Evolutionary conservation across 352 stramenopile genomes (phyloP).

Genomic region (Phytopythium sindhum): DNA sequence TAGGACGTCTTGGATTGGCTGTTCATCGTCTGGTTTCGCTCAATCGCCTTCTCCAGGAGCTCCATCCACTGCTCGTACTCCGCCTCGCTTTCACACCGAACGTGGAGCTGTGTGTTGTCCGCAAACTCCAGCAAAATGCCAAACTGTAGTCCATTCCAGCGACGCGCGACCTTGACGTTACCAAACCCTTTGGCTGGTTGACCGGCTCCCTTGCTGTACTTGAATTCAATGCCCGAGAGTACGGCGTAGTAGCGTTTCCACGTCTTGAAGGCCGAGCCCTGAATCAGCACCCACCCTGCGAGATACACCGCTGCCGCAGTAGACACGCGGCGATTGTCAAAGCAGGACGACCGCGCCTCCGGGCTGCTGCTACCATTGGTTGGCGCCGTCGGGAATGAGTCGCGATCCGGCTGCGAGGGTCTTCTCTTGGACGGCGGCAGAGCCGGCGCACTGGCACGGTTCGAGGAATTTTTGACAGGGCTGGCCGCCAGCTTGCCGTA

Average conservation of each 20-base stretch:
- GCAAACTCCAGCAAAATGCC: slow-evolving; percentile 56
- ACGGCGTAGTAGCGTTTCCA: slow-evolving; percentile 78
- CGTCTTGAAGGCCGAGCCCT: slow-evolving; percentile 49
- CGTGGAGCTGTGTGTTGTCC: slow-evolving; percentile 35
- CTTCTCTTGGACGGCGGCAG: slow-evolving; percentile 25
- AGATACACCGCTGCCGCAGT: slow-evolving; percentile 54
- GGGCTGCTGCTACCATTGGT: slow-evolving; percentile 21
- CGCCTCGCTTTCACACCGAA: slow-evolving; percentile 38
- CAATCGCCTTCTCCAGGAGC: slow-evolving; percentile 46
- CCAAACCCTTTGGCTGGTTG: slow-evolving; percentile 69
- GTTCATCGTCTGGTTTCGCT: slow-evolving; percentile 44
- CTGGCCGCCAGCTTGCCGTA: slow-evolving; percentile 51
- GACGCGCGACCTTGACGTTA: slow-evolving; percentile 38
- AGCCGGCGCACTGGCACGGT: slow-evolving; percentile 32
- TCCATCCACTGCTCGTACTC: slow-evolving; percentile 56
- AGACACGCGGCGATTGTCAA: slow-evolving; percentile 54
- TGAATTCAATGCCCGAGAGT: slow-evolving; percentile 69
- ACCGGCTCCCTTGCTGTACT: slow-evolving; percentile 60
- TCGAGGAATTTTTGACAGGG: slow-evolving; percentile 14
- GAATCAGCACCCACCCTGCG: slow-evolving; percentile 66
- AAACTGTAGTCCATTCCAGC: slow-evolving; percentile 40
- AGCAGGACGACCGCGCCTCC: slow-evolving; percentile 43
- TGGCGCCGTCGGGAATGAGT: slow-evolving; percentile 24
- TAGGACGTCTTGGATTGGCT: slow-evolving; percentile 70
- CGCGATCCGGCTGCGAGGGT: slow-evolving; percentile 9